Conservation (phyloP, 164 flowering plant species). For the Aristolochia californica region DNA sequence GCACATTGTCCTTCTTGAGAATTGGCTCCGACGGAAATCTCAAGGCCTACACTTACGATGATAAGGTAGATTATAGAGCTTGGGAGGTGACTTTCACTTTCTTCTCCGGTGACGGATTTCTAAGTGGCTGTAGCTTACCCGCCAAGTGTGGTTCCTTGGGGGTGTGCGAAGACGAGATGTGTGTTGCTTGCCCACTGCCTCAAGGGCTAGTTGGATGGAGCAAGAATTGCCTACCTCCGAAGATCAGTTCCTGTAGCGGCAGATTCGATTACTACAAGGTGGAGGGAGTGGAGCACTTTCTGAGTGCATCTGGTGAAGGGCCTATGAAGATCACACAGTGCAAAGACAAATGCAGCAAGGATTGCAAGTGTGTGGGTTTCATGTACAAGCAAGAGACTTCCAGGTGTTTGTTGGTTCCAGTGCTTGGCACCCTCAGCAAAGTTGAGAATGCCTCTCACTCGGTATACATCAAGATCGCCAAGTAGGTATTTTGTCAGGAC, state of each 20-base stretch:
- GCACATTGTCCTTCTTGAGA: constrained; percentile 14
- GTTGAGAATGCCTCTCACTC: constrained; percentile 9
- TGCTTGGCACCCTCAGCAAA: constrained; percentile 17
- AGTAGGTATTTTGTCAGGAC: no score
- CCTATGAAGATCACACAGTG: constrained; percentile 16
- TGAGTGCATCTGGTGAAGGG: constrained; percentile 9
- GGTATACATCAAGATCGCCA: constrained; percentile 14
- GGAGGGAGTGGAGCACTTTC: constrained; percentile 23
- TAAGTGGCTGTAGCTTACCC: constrained; percentile 21
- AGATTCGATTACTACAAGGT: constrained; percentile 14
- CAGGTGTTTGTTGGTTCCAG: constrained; percentile 17
- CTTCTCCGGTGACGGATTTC: constrained; percentile 8
- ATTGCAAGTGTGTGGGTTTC: constrained; percentile 31
- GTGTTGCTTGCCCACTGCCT: constrained; percentile 23
- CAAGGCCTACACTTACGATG: constrained; percentile 18
- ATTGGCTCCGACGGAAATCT: constrained; percentile 26
- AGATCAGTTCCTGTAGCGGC: constrained; percentile 6
- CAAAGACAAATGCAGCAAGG: constrained; percentile 15
- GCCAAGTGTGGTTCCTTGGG: constrained; percentile 28
- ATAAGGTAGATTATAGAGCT: constrained; percentile 8
- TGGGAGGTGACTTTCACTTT: constrained; percentile 21
- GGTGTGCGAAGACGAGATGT: constrained; percentile 18
- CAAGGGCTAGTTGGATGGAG: constrained; percentile 22
- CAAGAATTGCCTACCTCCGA: constrained; percentile 9
- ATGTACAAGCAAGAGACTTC: constrained; percentile 16